Percentiles rank a stretch among this genome's conserved stretches.
Evolutionary conservation across 2,329 filamentous ascomycete genomes (phyloP).

Genomic region (Penicillium sp.): DNA sequence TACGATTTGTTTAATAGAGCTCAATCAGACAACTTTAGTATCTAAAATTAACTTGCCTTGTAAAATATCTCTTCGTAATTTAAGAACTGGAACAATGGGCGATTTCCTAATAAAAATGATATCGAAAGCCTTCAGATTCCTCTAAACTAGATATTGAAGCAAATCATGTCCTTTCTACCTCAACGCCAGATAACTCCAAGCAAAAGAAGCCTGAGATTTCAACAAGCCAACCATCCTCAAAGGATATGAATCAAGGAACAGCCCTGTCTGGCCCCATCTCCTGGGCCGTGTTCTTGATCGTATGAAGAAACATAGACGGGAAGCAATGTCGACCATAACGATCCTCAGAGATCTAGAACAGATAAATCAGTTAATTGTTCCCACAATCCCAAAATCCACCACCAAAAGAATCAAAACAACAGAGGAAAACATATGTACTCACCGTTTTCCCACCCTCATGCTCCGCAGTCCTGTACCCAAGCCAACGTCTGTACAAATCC

Average conservation of each 20-base stretch:
- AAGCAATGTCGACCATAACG: slow-evolving; percentile 26
- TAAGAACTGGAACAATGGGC: background rate
- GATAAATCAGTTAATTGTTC: background rate
- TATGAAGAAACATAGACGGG: slow-evolving; percentile 29
- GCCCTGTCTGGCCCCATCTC: slow-evolving; percentile 21
- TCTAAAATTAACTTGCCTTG: background rate
- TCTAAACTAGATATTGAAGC: background rate
- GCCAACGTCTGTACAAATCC: slow-evolving; percentile 58
- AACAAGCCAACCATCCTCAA: background rate
- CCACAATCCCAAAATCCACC: background rate
- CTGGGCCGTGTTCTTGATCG: slow-evolving; percentile 23
- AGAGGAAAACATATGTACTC: background rate
- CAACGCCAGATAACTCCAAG: background rate
- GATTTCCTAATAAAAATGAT: background rate
- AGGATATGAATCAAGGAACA: slow-evolving; percentile 15
- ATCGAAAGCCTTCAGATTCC: background rate
- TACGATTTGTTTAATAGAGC: background rate
- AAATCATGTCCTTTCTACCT: background rate
- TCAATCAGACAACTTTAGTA: background rate
- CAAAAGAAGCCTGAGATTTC: background rate
- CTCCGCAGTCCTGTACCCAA: slow-evolving; percentile 40
- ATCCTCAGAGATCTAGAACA: slow-evolving; percentile 16
- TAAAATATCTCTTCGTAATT: background rate
- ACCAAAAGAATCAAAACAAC: background rate
- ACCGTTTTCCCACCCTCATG: slow-evolving; percentile 22